These are phyloP conservation scores for Populus trichocarpa DNA, from an alignment of 441 rosid species.

Conservation along the genomic window DNA sequence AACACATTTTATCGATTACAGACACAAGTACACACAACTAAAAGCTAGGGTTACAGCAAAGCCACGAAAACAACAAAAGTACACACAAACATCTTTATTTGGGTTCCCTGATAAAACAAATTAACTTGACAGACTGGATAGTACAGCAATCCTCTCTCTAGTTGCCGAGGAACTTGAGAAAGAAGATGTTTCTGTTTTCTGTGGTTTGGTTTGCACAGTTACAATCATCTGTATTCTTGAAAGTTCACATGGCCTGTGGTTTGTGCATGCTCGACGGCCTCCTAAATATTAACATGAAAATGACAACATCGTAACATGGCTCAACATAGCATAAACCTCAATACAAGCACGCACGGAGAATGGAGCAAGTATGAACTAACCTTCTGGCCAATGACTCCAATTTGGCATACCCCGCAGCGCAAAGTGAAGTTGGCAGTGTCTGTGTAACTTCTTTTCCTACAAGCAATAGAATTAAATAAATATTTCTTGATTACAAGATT, in stretches of 20 bases:
- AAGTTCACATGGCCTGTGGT: conserved; percentile 93
- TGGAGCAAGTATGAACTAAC: conserved; percentile 22
- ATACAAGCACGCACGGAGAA: background rate
- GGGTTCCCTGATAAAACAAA: too few relatives aligned
- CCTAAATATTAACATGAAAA: conserved; percentile 35
- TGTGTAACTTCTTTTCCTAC: conserved; percentile 75
- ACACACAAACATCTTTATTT: too few relatives aligned
- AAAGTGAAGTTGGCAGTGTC: conserved; percentile 79
- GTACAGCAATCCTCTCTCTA: too few relatives aligned
- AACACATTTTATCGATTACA: background rate
- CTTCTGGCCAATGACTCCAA: conserved; percentile 87
- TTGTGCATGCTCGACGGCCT: conserved; percentile 89
- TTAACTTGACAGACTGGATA: too few relatives aligned
- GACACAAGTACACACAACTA: background rate
- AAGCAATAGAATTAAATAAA: background rate
- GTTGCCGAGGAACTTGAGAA: too few relatives aligned
- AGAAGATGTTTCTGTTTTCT: background rate
- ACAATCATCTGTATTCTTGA: conserved; percentile 64
- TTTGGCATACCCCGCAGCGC: conserved; percentile 90
- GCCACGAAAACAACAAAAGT: background rate
- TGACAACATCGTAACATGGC: background rate
- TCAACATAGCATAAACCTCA: background rate
- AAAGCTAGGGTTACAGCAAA: too few relatives aligned
- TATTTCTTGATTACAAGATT: background rate
- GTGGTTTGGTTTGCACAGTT: conserved; percentile 8